Percentiles rank a stretch among this genome's conserved stretches.
phyloP scores from a whole-genome alignment of 1,284 basidiomycete genomes.

The Fomitiporia mediterranea region DNA sequence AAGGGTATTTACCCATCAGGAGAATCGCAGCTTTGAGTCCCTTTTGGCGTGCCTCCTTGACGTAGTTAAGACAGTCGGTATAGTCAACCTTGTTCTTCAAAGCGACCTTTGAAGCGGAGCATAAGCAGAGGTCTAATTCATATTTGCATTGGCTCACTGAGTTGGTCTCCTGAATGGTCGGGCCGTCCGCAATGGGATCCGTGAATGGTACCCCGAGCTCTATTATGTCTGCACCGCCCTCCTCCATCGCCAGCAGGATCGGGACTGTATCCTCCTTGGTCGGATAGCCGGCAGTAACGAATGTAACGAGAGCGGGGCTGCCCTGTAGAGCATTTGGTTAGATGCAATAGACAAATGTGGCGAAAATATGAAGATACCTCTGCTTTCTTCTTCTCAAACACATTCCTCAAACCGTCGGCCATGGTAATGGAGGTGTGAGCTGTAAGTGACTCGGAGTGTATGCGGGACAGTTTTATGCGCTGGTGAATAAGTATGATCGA shows the following conservation, averaged over 20 bases:
- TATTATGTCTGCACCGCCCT: constrained; percentile 91
- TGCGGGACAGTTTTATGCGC: constrained; percentile 22
- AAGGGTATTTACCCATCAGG: constrained; percentile 99
- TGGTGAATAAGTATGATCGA: constrained; percentile 2
- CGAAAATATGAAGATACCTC: constrained; percentile 40
- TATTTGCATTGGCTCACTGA: constrained; percentile 49
- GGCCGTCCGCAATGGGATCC: constrained; percentile 94
- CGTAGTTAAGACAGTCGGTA: constrained; percentile 65
- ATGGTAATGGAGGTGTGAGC: constrained; percentile 37
- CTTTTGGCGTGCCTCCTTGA: constrained; percentile 74
- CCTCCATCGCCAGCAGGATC: constrained; percentile 86
- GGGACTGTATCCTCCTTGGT: constrained; percentile 77
- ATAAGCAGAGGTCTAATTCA: no score
- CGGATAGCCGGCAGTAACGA: constrained; percentile 91
- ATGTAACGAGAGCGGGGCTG: constrained; percentile 76
- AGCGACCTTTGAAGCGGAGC: constrained; percentile 57
- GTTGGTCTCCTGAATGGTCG: constrained; percentile 89
- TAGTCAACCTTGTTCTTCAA: constrained; percentile 79
- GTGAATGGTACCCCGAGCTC: constrained; percentile 96
- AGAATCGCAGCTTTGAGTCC: constrained; percentile 86
- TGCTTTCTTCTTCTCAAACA: constrained; percentile 69
- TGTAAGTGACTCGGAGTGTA: constrained; percentile 1
- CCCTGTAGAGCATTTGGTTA: constrained; percentile 38
- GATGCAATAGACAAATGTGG: constrained; percentile 2
- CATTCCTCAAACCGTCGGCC: constrained; percentile 67